A percentile compares a stretch with the other conserved stretches of the same genome.
These are phyloP conservation scores for Datisca glomerata DNA, from an alignment of 306 rosid species.

Conservation along the genomic window DNA sequence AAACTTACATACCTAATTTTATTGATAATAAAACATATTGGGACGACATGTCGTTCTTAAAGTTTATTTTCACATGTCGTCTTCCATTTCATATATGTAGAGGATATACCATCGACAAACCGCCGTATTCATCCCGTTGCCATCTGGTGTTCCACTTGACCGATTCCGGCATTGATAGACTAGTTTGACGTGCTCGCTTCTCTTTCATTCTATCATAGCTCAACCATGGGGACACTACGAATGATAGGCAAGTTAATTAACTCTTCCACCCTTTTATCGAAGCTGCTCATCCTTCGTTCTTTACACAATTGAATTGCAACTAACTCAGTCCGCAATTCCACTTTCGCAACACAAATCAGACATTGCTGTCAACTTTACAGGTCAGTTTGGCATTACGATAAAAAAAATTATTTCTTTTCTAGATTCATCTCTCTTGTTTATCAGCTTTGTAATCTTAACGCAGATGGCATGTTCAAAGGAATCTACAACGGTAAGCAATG, in stretches of 20 bases:
- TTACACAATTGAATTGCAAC: conserved; percentile 12
- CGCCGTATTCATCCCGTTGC: too few species aligned
- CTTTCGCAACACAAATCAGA: conserved; percentile 28
- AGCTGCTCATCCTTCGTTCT: neutral
- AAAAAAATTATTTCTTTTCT: conserved; percentile 10
- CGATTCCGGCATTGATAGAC: too few species aligned
- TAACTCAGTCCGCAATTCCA: conserved; percentile 1
- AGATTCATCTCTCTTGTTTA: neutral
- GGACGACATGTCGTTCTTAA: too few species aligned
- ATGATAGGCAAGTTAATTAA: conserved; percentile 64
- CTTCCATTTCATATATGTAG: too few species aligned
- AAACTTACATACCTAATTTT: too few species aligned
- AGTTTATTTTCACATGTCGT: too few species aligned
- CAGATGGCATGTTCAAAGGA: conserved; percentile 97
- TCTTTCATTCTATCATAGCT: too few species aligned
- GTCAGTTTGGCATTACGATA: conserved; percentile 49
- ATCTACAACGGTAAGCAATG: conserved; percentile 85
- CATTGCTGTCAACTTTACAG: conserved; percentile 85
- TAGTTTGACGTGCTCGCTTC: too few species aligned
- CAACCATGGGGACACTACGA: conserved; percentile 46
- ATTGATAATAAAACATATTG: too few species aligned
- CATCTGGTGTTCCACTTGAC: too few species aligned
- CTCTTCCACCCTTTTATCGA: conserved; percentile 5
- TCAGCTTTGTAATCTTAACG: neutral
- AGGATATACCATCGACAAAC: too few species aligned